Evolutionary conservation across 2,329 filamentous ascomycete genomes (phyloP).

Genomic region (Lithohypha guttulata): DNA sequence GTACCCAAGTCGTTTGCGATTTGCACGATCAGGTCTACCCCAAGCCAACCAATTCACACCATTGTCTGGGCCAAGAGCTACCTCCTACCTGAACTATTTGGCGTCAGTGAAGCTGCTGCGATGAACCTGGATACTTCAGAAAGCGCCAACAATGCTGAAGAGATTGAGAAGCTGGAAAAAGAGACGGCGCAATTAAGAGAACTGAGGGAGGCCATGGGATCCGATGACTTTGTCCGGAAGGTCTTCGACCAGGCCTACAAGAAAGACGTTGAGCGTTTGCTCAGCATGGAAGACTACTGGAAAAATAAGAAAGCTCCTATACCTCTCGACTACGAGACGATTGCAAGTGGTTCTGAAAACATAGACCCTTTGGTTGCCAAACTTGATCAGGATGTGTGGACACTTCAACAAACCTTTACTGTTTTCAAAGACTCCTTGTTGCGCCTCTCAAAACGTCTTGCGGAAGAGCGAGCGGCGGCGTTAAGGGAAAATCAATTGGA

Average conservation of each 20-base stretch:
- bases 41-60: slow-evolving; percentile 92
- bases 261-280: slow-evolving; percentile 68
- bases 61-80: slow-evolving; percentile 99
- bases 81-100: slow-evolving; percentile 88
- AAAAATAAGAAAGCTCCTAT: slow-evolving; percentile 66
- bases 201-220: slow-evolving; percentile 72
- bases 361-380: slow-evolving; percentile 44
- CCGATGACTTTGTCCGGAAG: slow-evolving; percentile 60
- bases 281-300: slow-evolving; percentile 94
- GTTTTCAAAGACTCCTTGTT: slow-evolving; percentile 75
- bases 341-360: slow-evolving; percentile 43
- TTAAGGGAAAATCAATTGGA: slow-evolving; percentile 32
- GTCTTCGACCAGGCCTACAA: slow-evolving; percentile 92
- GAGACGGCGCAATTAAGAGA: slow-evolving; percentile 75
- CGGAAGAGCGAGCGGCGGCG: slow-evolving; percentile 49
- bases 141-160: slow-evolving; percentile 70
- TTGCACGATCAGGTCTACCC: slow-evolving; percentile 93
- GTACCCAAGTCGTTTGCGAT: slow-evolving; percentile 88
- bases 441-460: slow-evolving; percentile 63
- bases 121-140: slow-evolving; percentile 67
- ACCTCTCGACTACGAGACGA: slow-evolving; percentile 56
- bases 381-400: slow-evolving; percentile 70
- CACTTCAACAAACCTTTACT: slow-evolving; percentile 67
- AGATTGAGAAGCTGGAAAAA: slow-evolving; percentile 76
- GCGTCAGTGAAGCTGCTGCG: slow-evolving; percentile 75